phyloP scores from a whole-genome alignment of 2,329 filamentous ascomycete genomes.

The Pyricularia grisea region DNA sequence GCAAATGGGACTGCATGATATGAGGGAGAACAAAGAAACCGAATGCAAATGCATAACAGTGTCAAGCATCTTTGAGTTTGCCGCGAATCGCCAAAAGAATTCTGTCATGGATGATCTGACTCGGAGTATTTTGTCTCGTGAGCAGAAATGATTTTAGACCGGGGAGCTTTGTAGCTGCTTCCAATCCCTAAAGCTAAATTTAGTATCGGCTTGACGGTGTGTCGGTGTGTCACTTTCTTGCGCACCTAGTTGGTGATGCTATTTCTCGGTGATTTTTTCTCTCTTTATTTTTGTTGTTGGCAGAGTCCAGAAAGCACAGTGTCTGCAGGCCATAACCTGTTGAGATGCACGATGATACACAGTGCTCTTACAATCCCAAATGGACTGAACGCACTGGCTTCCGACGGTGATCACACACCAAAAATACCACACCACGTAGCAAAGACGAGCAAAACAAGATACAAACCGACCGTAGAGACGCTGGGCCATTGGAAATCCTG shows the following conservation, averaged over 20 bases:
- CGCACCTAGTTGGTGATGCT: neutral
- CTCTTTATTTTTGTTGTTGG: too few relatives aligned
- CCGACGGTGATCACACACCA: neutral
- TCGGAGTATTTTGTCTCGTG: neutral
- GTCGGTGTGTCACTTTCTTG: too few relatives aligned
- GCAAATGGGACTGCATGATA: neutral
- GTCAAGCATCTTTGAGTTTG: neutral
- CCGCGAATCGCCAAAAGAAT: neutral
- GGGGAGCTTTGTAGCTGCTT: neutral
- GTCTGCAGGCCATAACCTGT: neutral
- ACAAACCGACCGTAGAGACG: neutral
- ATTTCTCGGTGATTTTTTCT: too few relatives aligned
- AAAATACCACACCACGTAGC: neutral
- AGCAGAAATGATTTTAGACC: neutral
- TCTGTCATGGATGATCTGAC: neutral
- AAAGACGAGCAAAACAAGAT: neutral
- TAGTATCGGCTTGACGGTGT: too few relatives aligned
- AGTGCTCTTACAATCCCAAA: neutral
- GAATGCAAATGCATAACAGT: neutral
- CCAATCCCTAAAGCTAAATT: neutral
- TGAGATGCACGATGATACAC: neutral
- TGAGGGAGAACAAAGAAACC: neutral
- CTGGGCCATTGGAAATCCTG: neutral
- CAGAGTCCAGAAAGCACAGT: neutral
- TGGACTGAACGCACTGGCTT: neutral